These are phyloP conservation scores for Boeremia exigua DNA, from an alignment of 2,329 filamentous ascomycete species.

Conservation along the genomic window DNA sequence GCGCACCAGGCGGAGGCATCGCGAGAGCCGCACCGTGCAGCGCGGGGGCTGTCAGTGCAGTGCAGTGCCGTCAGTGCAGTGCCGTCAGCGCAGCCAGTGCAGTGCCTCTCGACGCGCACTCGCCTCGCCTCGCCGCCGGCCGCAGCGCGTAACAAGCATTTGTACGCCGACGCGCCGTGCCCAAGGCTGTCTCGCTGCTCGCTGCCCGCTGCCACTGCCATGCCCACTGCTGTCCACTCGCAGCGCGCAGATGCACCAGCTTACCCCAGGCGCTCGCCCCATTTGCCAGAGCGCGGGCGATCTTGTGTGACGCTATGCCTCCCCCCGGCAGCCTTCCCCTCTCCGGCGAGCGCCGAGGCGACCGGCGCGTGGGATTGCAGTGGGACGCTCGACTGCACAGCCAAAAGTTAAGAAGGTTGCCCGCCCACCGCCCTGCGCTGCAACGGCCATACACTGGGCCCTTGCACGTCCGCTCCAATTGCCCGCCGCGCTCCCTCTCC, in stretches of 20 bases:
- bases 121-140: no score
- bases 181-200: constrained; percentile 4
- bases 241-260: constrained; percentile 14
- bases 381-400: background rate
- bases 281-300: constrained; percentile 22
- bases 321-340: constrained; percentile 10
- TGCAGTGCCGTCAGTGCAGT: no score
- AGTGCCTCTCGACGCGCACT: no score
- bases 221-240: constrained; percentile 17
- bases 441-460: background rate
- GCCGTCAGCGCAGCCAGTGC: no score
- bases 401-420: background rate
- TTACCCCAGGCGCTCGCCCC: constrained; percentile 22
- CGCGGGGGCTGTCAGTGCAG: no score
- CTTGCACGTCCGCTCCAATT: background rate
- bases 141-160: background rate
- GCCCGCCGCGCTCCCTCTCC: background rate
- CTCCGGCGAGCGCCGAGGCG: constrained; percentile 15
- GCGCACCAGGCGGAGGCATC: background rate
- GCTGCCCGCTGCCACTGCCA: no score
- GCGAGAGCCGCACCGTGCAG: constrained; percentile 6
- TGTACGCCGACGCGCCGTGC: constrained; percentile 11
- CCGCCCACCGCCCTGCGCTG: background rate
- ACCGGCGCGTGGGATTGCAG: constrained; percentile 10
- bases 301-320: constrained; percentile 15